Evolutionary conservation across 2,329 filamentous ascomycete genomes (phyloP).

Genomic region (Colletotrichum siamense): DNA sequence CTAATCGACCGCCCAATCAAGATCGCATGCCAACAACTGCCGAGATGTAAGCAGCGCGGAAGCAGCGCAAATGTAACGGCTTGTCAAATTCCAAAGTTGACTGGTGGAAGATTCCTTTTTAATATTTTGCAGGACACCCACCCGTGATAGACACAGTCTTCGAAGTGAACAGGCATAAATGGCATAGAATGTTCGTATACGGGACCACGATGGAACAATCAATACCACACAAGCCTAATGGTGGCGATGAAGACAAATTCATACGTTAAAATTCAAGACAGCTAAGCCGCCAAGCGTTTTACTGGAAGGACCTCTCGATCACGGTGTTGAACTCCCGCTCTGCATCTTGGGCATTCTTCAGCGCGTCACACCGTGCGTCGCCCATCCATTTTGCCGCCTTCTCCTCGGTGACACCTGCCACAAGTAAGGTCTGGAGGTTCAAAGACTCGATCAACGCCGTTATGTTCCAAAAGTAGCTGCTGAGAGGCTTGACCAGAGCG

Average conservation of each 20-base stretch:
- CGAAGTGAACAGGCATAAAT: not conserved
- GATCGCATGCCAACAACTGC: not conserved
- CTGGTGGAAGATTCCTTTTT: not conserved
- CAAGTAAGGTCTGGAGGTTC: not conserved
- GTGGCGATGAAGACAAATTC: not conserved
- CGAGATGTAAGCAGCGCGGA: not conserved
- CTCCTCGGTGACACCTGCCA: not conserved
- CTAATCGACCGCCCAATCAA: not conserved
- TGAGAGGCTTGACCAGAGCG: not conserved
- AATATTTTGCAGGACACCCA: not conserved
- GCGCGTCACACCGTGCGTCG: not conserved
- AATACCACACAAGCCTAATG: not conserved
- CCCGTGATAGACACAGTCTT: not conserved
- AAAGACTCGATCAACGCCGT: not conserved
- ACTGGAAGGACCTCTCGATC: not conserved
- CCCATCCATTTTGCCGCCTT: not conserved
- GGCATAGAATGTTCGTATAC: fast-evolving
- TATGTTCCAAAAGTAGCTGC: not conserved
- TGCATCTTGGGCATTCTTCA: not conserved
- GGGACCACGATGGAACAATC: not conserved
- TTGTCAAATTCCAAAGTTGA: fast-evolving
- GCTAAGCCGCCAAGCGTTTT: not conserved
- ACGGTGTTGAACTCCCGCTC: not conserved
- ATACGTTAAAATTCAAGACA: not conserved
- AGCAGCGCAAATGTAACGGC: not conserved